Base-by-base conservation (phyloP, 805 yeast genomes). In the Spathaspora passalidarum region DNA sequence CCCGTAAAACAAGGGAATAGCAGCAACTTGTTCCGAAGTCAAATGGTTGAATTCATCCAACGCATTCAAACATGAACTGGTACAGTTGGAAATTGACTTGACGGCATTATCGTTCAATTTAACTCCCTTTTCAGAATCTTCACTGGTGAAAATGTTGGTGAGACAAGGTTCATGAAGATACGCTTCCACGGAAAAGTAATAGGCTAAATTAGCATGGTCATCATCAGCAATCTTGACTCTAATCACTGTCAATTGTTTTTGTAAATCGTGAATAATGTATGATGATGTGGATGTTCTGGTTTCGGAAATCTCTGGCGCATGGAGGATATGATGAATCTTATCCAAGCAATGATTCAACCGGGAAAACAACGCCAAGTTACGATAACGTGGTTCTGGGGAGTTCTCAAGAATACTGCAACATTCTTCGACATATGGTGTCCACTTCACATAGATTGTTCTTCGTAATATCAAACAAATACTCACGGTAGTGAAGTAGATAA, bases 391-490 rank as follows among this genome's bases (percentile, higher is more conserved):
- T 6, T 65, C 51, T 9, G 63, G 60, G 9, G 73, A 55, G 0
- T 57, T 53, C 40, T 76, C 81, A 44, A 86, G 59, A n/a, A 61
- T 46, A 1, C 56, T 49, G 54, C 84, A 83, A 52, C 88, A 81
- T 44, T 78, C 81, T 46, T 82, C 82, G 40, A 85, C 76, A 53
- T 77, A 83, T 1, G 79, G 76, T 1, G 82, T 74, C 89, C 90
- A 85, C 48, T 75, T 75, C 22, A 80, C 79, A 45, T 76, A 78
- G 8, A 81, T 70, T 34, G 82, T 72, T 52, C 94, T 75, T 48
- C 91, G 70, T 48, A 87, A 65, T 47, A 86, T 82, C 44, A 86
- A 68, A 19, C 87, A 76, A 45, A 81, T 80, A 43, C 84, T 78
- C 32, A 87, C 79, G 2, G 88, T 74, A 6, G 81, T 66, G 49